Evolutionary conservation across 1,284 basidiomycete genomes (phyloP), one percentile per base, ranked within the genome.

Genomic region (Tilletia setariae): DNA sequence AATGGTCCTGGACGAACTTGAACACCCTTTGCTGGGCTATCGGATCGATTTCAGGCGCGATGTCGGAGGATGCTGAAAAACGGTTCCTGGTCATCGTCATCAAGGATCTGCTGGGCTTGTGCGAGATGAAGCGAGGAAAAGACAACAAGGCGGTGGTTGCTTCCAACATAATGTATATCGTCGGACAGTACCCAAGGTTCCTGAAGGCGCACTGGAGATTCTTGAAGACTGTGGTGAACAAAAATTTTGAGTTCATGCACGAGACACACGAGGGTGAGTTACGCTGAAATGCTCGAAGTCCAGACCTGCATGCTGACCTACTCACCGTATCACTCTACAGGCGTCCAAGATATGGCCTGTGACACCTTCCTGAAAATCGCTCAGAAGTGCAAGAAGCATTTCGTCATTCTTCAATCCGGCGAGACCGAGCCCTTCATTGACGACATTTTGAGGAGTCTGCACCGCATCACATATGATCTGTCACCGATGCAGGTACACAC

Each of bases 161-260:
- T 1, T 98, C 95, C 49, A 94, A 98, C 83, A 99, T 99, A 85
- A 99, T 99, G 96, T 99, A 99, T 84, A 99, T 98, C 79, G 96
- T 99, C 76, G 96, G 96, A 65, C 96, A 99, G 85, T 99, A 99
- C 82, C 96, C 96, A 64, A 90, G 96, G 42, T 99, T 98, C 89
- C 89, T 99, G 80, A 98, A 98, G 84, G 96, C 96, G 25, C 96
- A 99, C 83, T 99, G 96, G 96, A 98, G 98, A 85, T 99, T 99
- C 88, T 86, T 99, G 83, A 99, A 99, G 87, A 98, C 96, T 2
- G 96, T 99, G 64, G 96, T 98, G 74, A 98, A 98, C 86, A 99
- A 99, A 85, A 87, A 98, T 21, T 99, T 99, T 84, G 96, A 99
- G 84, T 99, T 99, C 83, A 98, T 98, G 94, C 96, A 99, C 85